Evolutionary conservation across 2,329 filamentous ascomycete species (phyloP).

Genomic region (Pseudogymnoascus sp.): DNA sequence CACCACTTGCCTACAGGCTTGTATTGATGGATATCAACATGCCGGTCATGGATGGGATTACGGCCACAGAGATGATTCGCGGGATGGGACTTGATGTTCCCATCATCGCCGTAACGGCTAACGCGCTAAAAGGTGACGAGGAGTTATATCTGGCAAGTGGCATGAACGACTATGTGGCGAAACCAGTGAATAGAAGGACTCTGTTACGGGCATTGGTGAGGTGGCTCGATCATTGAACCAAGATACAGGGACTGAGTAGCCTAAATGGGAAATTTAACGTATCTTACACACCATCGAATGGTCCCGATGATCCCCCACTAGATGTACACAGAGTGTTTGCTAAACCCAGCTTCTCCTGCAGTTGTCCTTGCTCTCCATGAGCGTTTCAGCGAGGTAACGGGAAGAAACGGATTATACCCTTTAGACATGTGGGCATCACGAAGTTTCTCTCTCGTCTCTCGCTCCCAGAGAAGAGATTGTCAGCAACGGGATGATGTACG

Average conservation of each 20-base stretch:
- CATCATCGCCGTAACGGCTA: constrained; percentile 48
- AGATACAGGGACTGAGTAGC: neutral
- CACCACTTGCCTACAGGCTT: constrained; percentile 36
- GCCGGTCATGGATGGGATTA: constrained; percentile 49
- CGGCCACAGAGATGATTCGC: constrained; percentile 42
- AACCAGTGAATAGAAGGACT: neutral
- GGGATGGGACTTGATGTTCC: constrained; percentile 33
- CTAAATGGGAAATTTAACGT: too few relatives aligned
- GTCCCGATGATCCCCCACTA: too few relatives aligned
- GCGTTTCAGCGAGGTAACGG: too few relatives aligned
- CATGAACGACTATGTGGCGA: neutral
- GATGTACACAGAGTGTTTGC: too few relatives aligned
- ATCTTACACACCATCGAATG: too few relatives aligned
- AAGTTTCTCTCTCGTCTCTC: too few relatives aligned
- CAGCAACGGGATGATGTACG: too few relatives aligned
- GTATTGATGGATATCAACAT: constrained; percentile 54
- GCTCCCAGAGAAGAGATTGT: too few relatives aligned
- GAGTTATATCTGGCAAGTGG: constrained; percentile 40
- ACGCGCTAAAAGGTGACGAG: constrained; percentile 48
- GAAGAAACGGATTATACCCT: too few relatives aligned
- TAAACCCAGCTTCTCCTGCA: too few relatives aligned
- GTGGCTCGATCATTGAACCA: neutral
- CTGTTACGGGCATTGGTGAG: neutral
- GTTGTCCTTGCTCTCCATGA: too few relatives aligned
- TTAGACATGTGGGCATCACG: too few relatives aligned